Percentiles rank a stretch among this genome's conserved stretches.
Evolutionary conservation across 1,284 basidiomycete species (phyloP).

Genomic region (Bondarzewia mesenterica): DNA sequence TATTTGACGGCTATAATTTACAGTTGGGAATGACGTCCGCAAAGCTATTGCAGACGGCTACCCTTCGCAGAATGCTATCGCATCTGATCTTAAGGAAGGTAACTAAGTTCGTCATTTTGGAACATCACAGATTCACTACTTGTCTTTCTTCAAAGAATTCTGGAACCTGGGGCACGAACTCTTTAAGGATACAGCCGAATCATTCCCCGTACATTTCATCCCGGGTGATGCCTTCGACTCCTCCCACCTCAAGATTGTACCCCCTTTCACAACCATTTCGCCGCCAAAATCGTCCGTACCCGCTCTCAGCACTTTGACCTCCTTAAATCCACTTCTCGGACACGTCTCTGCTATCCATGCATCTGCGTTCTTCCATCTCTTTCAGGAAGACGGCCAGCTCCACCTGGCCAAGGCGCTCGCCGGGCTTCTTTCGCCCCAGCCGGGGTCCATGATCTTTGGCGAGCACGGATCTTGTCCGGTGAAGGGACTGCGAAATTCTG

Average conservation of each 20-base stretch:
- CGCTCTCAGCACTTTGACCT: slow-evolving; percentile 22
- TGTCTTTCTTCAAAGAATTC: slow-evolving; percentile 13
- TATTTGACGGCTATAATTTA: too few relatives aligned
- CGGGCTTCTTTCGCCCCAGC: slow-evolving; percentile 25
- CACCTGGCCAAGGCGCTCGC: slow-evolving; percentile 28
- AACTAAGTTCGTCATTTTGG: neutral
- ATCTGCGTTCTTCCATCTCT: slow-evolving; percentile 40
- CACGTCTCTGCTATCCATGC: slow-evolving; percentile 34
- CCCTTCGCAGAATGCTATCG: slow-evolving; percentile 9
- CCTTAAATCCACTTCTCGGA: slow-evolving; percentile 32
- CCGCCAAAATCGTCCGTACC: slow-evolving; percentile 18
- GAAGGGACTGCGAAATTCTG: neutral
- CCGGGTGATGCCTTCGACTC: slow-evolving; percentile 33
- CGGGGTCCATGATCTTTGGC: slow-evolving; percentile 27
- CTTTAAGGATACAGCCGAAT: slow-evolving; percentile 20
- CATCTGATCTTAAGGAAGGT: slow-evolving; percentile 15
- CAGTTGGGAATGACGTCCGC: slow-evolving; percentile 10
- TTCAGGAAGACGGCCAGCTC: slow-evolving; percentile 30
- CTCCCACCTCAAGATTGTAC: slow-evolving; percentile 19
- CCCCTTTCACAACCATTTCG: slow-evolving; percentile 16
- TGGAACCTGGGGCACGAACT: slow-evolving; percentile 21
- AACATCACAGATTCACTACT: neutral
- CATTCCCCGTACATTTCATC: slow-evolving; percentile 34
- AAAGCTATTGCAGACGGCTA: slow-evolving; percentile 12
- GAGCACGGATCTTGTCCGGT: slow-evolving; percentile 12